These are phyloP conservation scores for Pythium vanterpoolii DNA, from an alignment of 352 stramenopile genomes.

Conservation along the genomic window DNA sequence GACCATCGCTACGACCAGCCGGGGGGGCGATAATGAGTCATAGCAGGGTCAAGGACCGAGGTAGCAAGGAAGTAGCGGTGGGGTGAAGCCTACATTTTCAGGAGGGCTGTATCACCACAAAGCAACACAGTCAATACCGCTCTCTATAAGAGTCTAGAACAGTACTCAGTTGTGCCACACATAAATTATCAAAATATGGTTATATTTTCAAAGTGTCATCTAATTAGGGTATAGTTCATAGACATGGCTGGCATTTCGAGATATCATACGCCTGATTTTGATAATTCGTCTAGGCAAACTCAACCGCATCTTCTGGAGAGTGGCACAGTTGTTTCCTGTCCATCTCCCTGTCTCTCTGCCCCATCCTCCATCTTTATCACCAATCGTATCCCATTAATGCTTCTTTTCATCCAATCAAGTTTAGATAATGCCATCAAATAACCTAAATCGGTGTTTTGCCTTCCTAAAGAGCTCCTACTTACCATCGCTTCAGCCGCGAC, in stretches of 20 bases:
- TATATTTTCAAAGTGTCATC: too few species aligned
- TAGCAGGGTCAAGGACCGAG: too few species aligned
- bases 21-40: too few species aligned
- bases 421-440: neutral
- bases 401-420: slow-evolving; percentile 7
- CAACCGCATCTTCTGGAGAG: slow-evolving; percentile 4
- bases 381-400: neutral
- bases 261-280: too few species aligned
- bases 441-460: neutral
- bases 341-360: slow-evolving; percentile 7
- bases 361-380: neutral
- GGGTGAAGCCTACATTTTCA: too few species aligned
- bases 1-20: too few species aligned
- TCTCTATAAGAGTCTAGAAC: neutral
- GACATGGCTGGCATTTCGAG: too few species aligned
- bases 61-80: neutral
- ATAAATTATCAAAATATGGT: too few species aligned
- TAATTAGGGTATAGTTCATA: too few species aligned
- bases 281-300: neutral
- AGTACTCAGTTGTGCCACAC: too few species aligned
- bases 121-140: neutral
- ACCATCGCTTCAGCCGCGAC: neutral
- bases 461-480: neutral
- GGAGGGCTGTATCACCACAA: neutral
- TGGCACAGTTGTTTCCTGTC: neutral